Evolutionary conservation across 2,329 filamentous ascomycete species (phyloP), one percentile per base, ranked within the genome.

Genomic region (Rhynchosporium secalis): DNA sequence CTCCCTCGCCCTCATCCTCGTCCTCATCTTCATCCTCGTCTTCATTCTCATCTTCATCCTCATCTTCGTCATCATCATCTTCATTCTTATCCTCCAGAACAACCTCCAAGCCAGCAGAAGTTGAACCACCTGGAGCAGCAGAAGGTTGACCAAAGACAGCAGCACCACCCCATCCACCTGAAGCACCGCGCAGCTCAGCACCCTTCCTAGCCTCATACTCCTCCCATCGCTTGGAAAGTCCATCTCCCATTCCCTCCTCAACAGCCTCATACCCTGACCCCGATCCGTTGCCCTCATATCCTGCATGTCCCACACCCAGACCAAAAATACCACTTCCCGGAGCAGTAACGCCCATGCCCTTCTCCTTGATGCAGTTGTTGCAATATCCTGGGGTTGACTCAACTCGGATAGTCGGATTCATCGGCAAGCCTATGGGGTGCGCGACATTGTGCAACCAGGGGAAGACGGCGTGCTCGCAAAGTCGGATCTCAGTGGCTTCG

Each of bases 381-480:
- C 52, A 56, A 1, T 45, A 26, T 4, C 6, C 33, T 29, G 4
- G 26, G 13, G 1, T 15, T 4, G 20, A 13, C 3, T 26, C 28
- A 36, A 45, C 29, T 9, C 29, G 13, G 28, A 56, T 33, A 13
- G 26, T 43, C 3, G 52, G 52, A 7, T 45, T 38, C 41, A 33
- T 45, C 9, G 52, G 52, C 3, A 31, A 26, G 38, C 38, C 28
- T 12, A 45, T 56, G 2, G 52, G 52, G 26, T 56, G 52, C 8
- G 52, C 52, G 41, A 20, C 20, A 36, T 31, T 45, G 26, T 6
- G 3, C 13, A 31, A 12, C 52, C 38, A 56, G 1, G 52, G 52
- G 38, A 56, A 31, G 28, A 41, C 52, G 20, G 41, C 15, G 20
- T 41, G 38, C 40, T 56, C 41, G 26, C 52, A 56, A 26, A 56